Evolutionary conservation across 2,329 filamentous ascomycete species (phyloP).

Genomic region (Leptosphaerulina australis): DNA sequence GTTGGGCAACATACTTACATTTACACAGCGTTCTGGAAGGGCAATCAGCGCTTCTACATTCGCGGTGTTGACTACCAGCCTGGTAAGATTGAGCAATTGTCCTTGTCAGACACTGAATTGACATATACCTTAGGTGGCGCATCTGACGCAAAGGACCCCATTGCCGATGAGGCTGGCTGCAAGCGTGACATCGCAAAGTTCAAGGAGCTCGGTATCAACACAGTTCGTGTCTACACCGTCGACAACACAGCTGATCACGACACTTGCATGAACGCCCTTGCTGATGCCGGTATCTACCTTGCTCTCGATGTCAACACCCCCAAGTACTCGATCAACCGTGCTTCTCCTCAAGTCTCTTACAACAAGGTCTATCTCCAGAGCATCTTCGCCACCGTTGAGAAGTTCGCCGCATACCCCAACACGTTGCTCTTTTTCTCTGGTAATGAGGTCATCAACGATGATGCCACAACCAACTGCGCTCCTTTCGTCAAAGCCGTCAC

Average conservation of each 20-base stretch:
- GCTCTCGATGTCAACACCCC: slow-evolving; percentile 93
- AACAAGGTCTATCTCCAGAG: slow-evolving; percentile 84
- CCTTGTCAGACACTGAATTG: slow-evolving; percentile 6
- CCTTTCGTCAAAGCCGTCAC: slow-evolving; percentile 76
- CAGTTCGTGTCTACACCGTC: slow-evolving; percentile 88
- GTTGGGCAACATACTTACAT: slow-evolving; percentile 29
- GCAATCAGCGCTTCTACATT: slow-evolving; percentile 65
- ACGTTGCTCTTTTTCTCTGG: slow-evolving; percentile 83
- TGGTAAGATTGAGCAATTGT: slow-evolving; percentile 38
- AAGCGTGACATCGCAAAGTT: slow-evolving; percentile 81
- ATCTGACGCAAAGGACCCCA: slow-evolving; percentile 71
- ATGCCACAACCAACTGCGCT: slow-evolving; percentile 66
- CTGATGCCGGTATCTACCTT: slow-evolving; percentile 87
- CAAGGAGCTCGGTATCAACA: slow-evolving; percentile 86
- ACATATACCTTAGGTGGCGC: slow-evolving; percentile 57
- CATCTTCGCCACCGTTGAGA: slow-evolving; percentile 87
- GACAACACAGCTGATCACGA: slow-evolving; percentile 85
- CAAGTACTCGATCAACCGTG: slow-evolving; percentile 84
- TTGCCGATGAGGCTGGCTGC: slow-evolving; percentile 73
- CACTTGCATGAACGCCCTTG: slow-evolving; percentile 80
- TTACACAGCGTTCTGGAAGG: slow-evolving; percentile 64
- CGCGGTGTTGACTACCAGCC: slow-evolving; percentile 71
- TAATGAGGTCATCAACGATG: slow-evolving; percentile 77
- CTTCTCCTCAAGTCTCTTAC: slow-evolving; percentile 75
- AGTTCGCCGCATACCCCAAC: slow-evolving; percentile 82